Evolutionary conservation across 2,329 filamentous ascomycete species (phyloP).

Genomic region (Septoria linicola): DNA sequence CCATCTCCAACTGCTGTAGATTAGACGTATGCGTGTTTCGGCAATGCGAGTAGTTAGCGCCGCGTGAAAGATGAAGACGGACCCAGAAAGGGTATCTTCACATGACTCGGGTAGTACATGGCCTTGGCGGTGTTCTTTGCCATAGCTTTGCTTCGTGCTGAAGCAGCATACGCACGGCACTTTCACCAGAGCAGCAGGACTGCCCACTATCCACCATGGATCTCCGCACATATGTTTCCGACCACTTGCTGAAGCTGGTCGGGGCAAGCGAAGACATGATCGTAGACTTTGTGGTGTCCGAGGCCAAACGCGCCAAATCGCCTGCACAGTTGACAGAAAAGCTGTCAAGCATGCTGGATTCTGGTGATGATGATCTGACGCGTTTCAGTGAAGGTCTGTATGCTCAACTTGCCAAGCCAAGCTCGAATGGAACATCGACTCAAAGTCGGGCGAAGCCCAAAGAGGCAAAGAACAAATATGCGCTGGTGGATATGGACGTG

Average conservation of each 20-base stretch:
- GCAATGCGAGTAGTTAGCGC: too few species aligned
- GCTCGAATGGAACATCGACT: conserved; percentile 26
- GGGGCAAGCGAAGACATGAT: conserved; percentile 57
- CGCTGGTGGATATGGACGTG: conserved; percentile 56
- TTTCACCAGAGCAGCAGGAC: too few species aligned
- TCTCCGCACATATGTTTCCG: conserved; percentile 44
- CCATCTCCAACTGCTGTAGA: too few species aligned
- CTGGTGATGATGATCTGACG: conserved; percentile 45
- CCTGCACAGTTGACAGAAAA: conserved; percentile 51
- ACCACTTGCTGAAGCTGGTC: conserved; percentile 53
- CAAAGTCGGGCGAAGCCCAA: conserved; percentile 28
- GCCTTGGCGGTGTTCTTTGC: too few species aligned
- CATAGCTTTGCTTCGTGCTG: too few species aligned
- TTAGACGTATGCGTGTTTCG: too few species aligned
- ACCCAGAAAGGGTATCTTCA: too few species aligned
- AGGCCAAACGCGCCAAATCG: conserved; percentile 53
- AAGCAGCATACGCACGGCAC: too few species aligned
- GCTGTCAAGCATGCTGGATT: conserved; percentile 54
- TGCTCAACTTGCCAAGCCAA: conserved; percentile 34
- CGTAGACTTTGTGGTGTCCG: conserved; percentile 58
- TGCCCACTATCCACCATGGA: conserved; percentile 39
- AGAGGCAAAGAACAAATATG: conserved; percentile 51
- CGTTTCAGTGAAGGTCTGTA: conserved; percentile 52
- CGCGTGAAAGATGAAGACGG: too few species aligned
- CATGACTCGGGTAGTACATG: too few species aligned